These are phyloP conservation scores for Aspergillus persii DNA, from an alignment of 2,329 filamentous ascomycete genomes.

Conservation along the genomic window DNA sequence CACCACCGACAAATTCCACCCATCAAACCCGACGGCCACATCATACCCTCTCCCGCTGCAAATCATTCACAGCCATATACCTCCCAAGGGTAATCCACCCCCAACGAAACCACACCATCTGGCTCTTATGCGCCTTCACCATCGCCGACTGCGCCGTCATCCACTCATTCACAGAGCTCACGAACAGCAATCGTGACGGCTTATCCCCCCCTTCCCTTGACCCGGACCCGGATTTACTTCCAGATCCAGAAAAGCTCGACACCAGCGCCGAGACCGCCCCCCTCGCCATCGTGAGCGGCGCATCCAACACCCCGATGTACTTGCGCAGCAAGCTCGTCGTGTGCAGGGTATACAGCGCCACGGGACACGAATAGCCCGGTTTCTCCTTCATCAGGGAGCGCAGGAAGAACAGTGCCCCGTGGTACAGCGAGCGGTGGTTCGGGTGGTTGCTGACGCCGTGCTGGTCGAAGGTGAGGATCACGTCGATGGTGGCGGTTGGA, in stretches of 20 bases:
- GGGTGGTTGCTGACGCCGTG: slow-evolving; percentile 81
- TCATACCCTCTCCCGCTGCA: slow-evolving; percentile 59
- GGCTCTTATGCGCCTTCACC: slow-evolving; percentile 84
- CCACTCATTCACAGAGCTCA: slow-evolving; percentile 64
- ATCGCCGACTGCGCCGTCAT: slow-evolving; percentile 77
- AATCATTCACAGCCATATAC: slow-evolving; percentile 94
- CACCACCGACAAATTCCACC: no score
- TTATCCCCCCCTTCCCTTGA: slow-evolving; percentile 49
- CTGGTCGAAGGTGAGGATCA: slow-evolving; percentile 86
- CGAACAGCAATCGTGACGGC: slow-evolving; percentile 62
- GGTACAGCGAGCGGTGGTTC: slow-evolving; percentile 87
- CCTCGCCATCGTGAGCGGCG: slow-evolving; percentile 65
- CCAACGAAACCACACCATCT: slow-evolving; percentile 99
- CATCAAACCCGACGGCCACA: not conserved
- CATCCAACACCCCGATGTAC: slow-evolving; percentile 75
- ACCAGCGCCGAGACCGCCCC: slow-evolving; percentile 46
- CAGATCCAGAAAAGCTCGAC: slow-evolving; percentile 11
- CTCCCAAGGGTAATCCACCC: slow-evolving; percentile 88
- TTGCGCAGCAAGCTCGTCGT: slow-evolving; percentile 73
- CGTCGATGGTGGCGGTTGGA: slow-evolving; percentile 65
- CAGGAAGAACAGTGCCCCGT: slow-evolving; percentile 75
- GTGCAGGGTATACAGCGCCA: slow-evolving; percentile 82
- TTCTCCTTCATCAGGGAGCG: slow-evolving; percentile 61
- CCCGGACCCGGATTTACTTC: slow-evolving; percentile 17
- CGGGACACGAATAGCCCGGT: slow-evolving; percentile 66